phyloP scores from a whole-genome alignment of 2,329 filamentous ascomycete genomes.

The Davidsoniella eucalypti region DNA sequence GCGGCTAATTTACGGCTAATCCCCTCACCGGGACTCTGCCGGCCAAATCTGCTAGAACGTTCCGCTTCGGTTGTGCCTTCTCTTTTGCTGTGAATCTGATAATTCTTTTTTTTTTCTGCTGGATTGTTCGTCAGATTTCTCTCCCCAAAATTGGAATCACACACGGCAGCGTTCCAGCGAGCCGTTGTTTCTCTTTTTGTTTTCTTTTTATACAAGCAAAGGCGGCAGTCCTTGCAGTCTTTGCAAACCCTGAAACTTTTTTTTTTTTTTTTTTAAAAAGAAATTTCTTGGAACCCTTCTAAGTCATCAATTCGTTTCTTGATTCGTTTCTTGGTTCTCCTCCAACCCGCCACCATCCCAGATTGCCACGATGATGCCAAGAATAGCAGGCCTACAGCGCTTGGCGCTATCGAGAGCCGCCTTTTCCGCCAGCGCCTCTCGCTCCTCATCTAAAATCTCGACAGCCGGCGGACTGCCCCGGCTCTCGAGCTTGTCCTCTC shows the following conservation, averaged over 20 bases:
- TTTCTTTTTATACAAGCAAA: neutral
- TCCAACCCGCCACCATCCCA: constrained; percentile 3
- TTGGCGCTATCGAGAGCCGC: constrained; percentile 5
- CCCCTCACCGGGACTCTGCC: neutral
- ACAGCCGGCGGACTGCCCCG: constrained; percentile 31
- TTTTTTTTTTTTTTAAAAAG: too few relatives aligned
- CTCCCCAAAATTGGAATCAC: too few relatives aligned
- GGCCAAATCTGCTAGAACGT: constrained; percentile 9
- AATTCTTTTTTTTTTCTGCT: constrained; percentile 9
- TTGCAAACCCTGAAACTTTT: too few relatives aligned
- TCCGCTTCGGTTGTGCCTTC: constrained; percentile 4
- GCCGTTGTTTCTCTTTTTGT: neutral
- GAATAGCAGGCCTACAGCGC: constrained; percentile 6
- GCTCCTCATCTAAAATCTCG: constrained; percentile 28
- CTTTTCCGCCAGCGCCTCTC: constrained; percentile 14
- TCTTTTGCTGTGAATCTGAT: neutral
- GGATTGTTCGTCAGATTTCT: neutral
- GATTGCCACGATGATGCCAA: constrained; percentile 5
- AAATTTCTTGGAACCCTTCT: neutral
- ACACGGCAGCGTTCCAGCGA: neutral
- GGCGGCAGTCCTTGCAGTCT: too few relatives aligned
- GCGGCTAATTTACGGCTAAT: constrained; percentile 11
- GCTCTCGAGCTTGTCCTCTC: constrained; percentile 20
- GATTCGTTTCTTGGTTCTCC: neutral
- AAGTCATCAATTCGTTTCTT: neutral